These are phyloP conservation scores for Podaxis sp. DNA, from an alignment of 768 basidiomycete genomes.

Conservation along the genomic window DNA sequence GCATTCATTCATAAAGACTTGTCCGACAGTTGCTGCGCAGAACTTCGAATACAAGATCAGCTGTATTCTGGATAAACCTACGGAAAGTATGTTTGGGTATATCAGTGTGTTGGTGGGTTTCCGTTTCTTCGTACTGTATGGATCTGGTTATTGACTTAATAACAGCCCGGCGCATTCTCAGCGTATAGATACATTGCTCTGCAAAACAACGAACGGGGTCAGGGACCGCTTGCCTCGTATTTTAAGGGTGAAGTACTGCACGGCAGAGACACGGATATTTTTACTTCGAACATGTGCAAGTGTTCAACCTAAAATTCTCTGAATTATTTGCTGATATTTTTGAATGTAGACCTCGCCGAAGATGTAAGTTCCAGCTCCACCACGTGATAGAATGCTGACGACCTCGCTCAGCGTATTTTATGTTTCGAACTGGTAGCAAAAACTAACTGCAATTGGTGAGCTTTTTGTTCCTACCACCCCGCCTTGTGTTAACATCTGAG, in stretches of 20 bases:
- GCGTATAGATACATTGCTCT: constrained; percentile 89
- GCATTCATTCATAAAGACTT: neutral
- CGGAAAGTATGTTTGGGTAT: constrained; percentile 89
- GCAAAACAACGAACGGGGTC: constrained; percentile 76
- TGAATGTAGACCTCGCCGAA: constrained; percentile 71
- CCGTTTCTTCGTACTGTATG: neutral
- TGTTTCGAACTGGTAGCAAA: constrained; percentile 81
- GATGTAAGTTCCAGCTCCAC: constrained; percentile 51
- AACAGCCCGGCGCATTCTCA: constrained; percentile 88
- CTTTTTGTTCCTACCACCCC: constrained; percentile 1
- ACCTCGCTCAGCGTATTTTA: constrained; percentile 60
- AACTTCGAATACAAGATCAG: constrained; percentile 96
- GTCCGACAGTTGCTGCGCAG: constrained; percentile 73
- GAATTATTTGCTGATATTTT: constrained; percentile 7
- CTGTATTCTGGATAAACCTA: constrained; percentile 88
- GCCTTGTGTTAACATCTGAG: constrained; percentile 9
- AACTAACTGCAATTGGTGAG: constrained; percentile 71
- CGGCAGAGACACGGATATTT: constrained; percentile 84
- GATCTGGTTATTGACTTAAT: neutral
- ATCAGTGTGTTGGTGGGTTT: constrained; percentile 80
- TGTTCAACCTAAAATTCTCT: constrained; percentile 9
- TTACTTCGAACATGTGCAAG: constrained; percentile 95
- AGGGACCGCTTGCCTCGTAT: constrained; percentile 90
- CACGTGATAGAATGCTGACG: neutral
- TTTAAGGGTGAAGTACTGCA: constrained; percentile 93